Base-by-base conservation (phyloP, 495 filamentous ascomycete species). In the Hypoxylon crocopeplum region DNA sequence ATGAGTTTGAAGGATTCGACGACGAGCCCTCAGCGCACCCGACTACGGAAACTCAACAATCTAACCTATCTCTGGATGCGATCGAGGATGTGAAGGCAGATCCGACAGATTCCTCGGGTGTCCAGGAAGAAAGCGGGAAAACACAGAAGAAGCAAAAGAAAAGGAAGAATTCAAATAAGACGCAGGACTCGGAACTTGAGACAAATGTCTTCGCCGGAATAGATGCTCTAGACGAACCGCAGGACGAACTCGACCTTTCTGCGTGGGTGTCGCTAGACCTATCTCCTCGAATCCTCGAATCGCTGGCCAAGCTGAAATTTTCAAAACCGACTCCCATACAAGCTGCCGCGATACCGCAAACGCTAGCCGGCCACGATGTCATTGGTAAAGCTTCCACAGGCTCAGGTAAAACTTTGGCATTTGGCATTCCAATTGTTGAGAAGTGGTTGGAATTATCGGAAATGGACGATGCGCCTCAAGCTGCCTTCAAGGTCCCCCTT, bases 381-480 rank as follows among this genome's bases (percentile, higher is more conserved):
- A 86, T 93, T 55, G 89, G 90, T 22, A 92, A 93, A 69, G 90
- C 90, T 2, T 80, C 88, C 17, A 94, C 90, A 0, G 90, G 90
- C 25, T 93, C 90, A 20, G 90, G 90, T 19, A 94, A 94, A 71
- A 94, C 90, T 0, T 74, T 94, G 20, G 89, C 90, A 0, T 94
- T 90, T 66, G 90, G 85, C 0, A 88, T 94, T 55, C 90, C 90
- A 1, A 88, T 92, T 37, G 67, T 91, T 8, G 88, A 92, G 69
- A 75, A 75, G 49, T 90, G 81, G 78, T 63, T 91, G 10, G 72
- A 69, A 44, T 58, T 67, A 44, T 53, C 70, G 6, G 50, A 72
- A 13, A 69, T 72, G 29, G 70, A 74, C 13, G 68, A 78, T 16
- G 61, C 72, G n/a, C 48, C 67, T 5, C 72, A 75, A 15, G 65